These are phyloP conservation scores for Aristolochia fimbriata DNA, from an alignment of 164 flowering plant species.

Conservation along the genomic window DNA sequence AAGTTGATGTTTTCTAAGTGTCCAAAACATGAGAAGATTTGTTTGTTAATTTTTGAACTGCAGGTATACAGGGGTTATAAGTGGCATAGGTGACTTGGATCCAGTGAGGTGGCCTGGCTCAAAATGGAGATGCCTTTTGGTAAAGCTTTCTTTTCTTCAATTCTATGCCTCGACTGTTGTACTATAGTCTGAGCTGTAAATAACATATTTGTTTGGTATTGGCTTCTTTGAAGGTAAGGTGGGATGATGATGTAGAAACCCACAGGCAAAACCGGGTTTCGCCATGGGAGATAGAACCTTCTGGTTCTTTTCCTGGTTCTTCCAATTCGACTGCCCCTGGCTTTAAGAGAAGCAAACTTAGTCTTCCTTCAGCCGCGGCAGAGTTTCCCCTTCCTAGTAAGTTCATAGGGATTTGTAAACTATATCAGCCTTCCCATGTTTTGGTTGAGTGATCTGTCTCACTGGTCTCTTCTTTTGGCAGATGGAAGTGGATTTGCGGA, in stretches of 20 bases:
- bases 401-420: constrained; percentile 4
- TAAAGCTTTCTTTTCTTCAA: constrained; percentile 19
- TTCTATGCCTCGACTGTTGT: neutral
- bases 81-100: constrained; percentile 71
- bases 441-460: neutral
- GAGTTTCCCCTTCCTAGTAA: constrained; percentile 59
- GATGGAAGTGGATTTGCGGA: constrained; percentile 56
- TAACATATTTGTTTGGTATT: neutral
- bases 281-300: constrained; percentile 90
- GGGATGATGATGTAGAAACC: constrained; percentile 63
- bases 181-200: too few relatives aligned
- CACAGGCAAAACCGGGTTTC: constrained; percentile 63
- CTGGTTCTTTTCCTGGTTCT: constrained; percentile 46
- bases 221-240: constrained; percentile 60
- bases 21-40: neutral
- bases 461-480: constrained; percentile 10
- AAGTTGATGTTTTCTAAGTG: neutral
- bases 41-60: neutral
- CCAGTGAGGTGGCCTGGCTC: constrained; percentile 82
- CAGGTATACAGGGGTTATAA: constrained; percentile 71
- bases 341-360: constrained; percentile 57
- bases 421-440: neutral
- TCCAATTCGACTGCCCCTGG: constrained; percentile 29
- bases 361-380: constrained; percentile 36
- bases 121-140: constrained; percentile 82